Evolutionary conservation across 495 filamentous ascomycete genomes (phyloP), one percentile per base, ranked within the genome.

Genomic region (Podospora pseudopauciseta): DNA sequence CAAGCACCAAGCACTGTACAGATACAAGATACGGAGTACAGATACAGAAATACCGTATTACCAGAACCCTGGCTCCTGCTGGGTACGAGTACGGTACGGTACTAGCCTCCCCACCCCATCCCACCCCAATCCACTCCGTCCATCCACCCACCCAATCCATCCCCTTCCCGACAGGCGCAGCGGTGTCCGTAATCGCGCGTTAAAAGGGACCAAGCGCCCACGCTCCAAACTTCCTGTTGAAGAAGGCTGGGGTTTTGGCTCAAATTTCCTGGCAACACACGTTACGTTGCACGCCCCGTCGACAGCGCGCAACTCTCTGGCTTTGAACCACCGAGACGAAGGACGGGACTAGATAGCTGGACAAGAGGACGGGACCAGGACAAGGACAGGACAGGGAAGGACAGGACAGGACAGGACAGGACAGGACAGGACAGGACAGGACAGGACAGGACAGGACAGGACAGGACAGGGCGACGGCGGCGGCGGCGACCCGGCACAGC

Each of bases 141-240:
- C 39, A 32, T 32, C 30, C 30, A 32, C 30, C 30, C 30, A 32
- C 7, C 30, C 30, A 32, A 4, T 32, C 30, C 59, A 16, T 26
- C 57, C 57, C 30, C 55, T 54, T 76, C 69, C 75, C 73, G 72
- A 73, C 78, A 79, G 76, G 77, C 78, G 77, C 77, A 79, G 72
- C 73, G 76, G 30, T 20, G 61, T n/a, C 32, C 30, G 61, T 80
- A 82, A 82, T 81, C 80, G 80, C 80, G 80, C 80, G 80, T 82
- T 71, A 80, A 80, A 77, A 74, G 56, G 61, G 53, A 56, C 67
- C 69, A 75, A 70, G 72, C 68, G 70, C 70, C 72, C 64, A 63
- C 53, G 23, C 58, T 28, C 68, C 55, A 13, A 58, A 19, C 60
- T 59, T 59, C 63, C 59, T 57, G 39, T 59, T 53, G 55, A 68